Percentiles rank a stretch among this genome's conserved stretches.
phyloP scores from a whole-genome alignment of 352 stramenopile genomes.

The Saprolegnia parasitica region DNA sequence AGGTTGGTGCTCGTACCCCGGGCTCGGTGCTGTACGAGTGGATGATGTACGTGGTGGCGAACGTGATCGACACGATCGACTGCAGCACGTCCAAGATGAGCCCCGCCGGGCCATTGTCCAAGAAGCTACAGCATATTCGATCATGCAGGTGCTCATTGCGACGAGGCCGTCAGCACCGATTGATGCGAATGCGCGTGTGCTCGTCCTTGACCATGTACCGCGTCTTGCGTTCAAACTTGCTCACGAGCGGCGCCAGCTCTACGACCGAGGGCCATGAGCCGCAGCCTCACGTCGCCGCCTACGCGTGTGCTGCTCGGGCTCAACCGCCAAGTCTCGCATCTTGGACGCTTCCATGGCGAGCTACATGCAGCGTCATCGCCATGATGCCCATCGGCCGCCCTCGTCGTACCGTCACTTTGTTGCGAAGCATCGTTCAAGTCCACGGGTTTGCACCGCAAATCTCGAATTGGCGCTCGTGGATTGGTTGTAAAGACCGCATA shows the following conservation, averaged over 20 bases:
- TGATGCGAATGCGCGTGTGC: slow-evolving; percentile 25
- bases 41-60: slow-evolving; percentile 17
- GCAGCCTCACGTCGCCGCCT: background rate
- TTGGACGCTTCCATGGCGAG: slow-evolving; percentile 27
- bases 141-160: background rate
- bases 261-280: background rate
- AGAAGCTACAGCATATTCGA: slow-evolving; percentile 2
- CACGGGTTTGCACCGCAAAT: background rate
- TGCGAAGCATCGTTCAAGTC: slow-evolving; percentile 21
- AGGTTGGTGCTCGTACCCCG: background rate
- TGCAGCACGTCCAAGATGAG: slow-evolving; percentile 27
- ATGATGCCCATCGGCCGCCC: background rate
- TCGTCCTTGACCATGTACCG: slow-evolving; percentile 18
- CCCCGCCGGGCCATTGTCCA: slow-evolving; percentile 21
- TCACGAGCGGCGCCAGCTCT: background rate
- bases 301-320: slow-evolving; percentile 9
- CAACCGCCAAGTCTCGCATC: slow-evolving; percentile 15
- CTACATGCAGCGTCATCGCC: slow-evolving; percentile 17
- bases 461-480: background rate
- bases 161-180: background rate
- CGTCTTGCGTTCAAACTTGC: slow-evolving; percentile 27
- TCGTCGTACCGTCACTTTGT: slow-evolving; percentile 25
- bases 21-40: slow-evolving; percentile 14
- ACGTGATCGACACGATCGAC: slow-evolving; percentile 13
- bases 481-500: background rate